These are phyloP conservation scores for Aspergillus olivimuriae DNA, from an alignment of 495 filamentous ascomycete genomes.

Conservation along the genomic window DNA sequence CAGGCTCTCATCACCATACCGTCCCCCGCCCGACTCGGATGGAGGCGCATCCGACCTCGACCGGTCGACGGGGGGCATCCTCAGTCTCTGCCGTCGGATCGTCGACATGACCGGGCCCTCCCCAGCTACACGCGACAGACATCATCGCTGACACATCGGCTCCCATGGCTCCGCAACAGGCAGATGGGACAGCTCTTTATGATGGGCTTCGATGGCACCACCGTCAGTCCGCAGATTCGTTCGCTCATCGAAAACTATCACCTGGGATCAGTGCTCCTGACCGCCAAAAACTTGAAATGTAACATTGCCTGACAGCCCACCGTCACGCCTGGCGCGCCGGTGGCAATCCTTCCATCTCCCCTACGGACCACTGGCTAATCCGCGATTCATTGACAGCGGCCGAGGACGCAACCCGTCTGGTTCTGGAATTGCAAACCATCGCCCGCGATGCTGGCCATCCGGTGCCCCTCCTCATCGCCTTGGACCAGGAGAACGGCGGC, in stretches of 20 bases:
- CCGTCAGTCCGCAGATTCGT: constrained; percentile 78
- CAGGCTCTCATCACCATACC: too few relatives aligned
- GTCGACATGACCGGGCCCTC: too few relatives aligned
- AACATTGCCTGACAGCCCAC: too few relatives aligned
- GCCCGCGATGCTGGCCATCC: constrained; percentile 81
- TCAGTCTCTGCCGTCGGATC: too few relatives aligned
- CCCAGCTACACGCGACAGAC: too few relatives aligned
- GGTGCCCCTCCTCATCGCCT: constrained; percentile 72
- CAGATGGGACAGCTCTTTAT: constrained; percentile 86
- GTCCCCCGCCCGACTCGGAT: too few relatives aligned
- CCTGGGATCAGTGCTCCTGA: constrained; percentile 74
- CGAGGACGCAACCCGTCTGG: constrained; percentile 71
- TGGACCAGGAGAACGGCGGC: constrained; percentile 92
- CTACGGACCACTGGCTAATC: too few relatives aligned
- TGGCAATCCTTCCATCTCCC: too few relatives aligned
- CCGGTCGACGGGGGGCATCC: too few relatives aligned
- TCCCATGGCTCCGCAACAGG: constrained; percentile 27
- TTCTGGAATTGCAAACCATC: constrained; percentile 80
- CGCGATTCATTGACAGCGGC: constrained; percentile 50
- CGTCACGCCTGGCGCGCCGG: too few relatives aligned
- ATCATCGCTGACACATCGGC: constrained; percentile 34
- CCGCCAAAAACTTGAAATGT: constrained; percentile 92
- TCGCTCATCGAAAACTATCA: constrained; percentile 80
- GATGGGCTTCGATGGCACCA: constrained; percentile 91
- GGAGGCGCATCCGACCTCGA: too few relatives aligned